Evolutionary conservation across 1,284 basidiomycete genomes (phyloP), one percentile per base, ranked within the genome.

Genomic region (Rhodotorula mucilaginosa): DNA sequence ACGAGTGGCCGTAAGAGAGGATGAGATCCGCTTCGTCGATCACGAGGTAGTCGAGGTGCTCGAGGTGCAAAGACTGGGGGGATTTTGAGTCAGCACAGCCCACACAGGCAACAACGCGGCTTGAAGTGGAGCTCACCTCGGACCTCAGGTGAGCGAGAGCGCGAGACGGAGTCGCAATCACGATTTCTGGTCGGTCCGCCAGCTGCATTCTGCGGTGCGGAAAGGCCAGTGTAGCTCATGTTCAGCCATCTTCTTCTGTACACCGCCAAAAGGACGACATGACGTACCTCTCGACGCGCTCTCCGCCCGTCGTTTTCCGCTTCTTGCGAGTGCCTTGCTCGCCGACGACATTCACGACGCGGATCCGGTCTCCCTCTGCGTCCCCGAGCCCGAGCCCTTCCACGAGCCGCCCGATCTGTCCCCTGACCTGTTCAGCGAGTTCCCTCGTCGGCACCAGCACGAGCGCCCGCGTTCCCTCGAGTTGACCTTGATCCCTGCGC

Each of bases 21-120:
- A 99, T 92, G 44, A 99, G 87, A 81, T 99, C 97, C 18, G 97
- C 97, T 83, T 99, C 97, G 81, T 99, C 97, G 71, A 99, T 93
- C 29, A 97, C 92, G 21, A 99, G 87, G 23, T 91, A 91, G 68
- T 94, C 90, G 34, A 99, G 84, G 0, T 83, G 84, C 34, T 84
- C 79, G 0, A 91, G 81, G 3, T 84, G 85, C 5, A 94, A 81
- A 2, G 86, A 82, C 88, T 91, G 75, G 21, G 19, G 12, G 12
- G 26, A 8, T 8, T 18, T 21, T 2, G 26, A 46, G 44, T 3
- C 58, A 47, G 19, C 29, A 15, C 18, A 31, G 66, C 18, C 13
- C 12, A 21, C 13, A n/a, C 31, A 5, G 39, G 7, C 19, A 26
- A 54, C 1, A 4, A 26, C 39, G 21, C 59, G 29, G 18, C 31